A percentile compares a stretch with the other conserved stretches of the same genome.
These are phyloP conservation scores for Boletus pseudo-olivaceus DNA, from an alignment of 768 basidiomycete genomes.

Conservation along the genomic window DNA sequence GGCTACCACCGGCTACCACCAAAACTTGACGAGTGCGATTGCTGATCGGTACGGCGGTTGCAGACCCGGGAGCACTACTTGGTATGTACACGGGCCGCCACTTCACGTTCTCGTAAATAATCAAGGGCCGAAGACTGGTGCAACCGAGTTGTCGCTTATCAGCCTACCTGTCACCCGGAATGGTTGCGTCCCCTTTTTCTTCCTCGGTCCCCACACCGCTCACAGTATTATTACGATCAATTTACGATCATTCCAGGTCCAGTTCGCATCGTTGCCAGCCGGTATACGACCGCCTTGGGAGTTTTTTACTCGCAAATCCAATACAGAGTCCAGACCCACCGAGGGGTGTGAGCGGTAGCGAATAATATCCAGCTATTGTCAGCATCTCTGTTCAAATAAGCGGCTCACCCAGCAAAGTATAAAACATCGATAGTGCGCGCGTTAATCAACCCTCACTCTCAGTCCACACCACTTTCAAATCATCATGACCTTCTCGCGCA, in stretches of 20 bases:
- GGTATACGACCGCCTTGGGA: not conserved
- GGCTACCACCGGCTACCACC: no score
- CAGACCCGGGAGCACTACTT: no score
- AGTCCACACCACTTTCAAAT: not conserved
- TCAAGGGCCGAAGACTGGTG: not conserved
- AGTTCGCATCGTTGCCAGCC: not conserved
- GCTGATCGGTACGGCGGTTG: no score
- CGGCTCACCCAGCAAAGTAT: conserved; percentile 1
- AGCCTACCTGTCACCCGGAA: not conserved
- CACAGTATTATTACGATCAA: no score
- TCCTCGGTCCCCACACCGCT: not conserved
- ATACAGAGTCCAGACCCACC: not conserved
- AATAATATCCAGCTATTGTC: not conserved
- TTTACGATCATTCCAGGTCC: no score
- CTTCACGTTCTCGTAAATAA: not conserved
- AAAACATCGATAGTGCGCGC: conserved; percentile 5
- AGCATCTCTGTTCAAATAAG: not conserved
- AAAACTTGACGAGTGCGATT: no score
- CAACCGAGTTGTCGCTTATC: not conserved
- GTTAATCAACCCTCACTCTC: not conserved
- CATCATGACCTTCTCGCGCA: conserved; percentile 21
- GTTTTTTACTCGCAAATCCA: not conserved
- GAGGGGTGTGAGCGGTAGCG: no score
- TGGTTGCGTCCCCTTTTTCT: not conserved
- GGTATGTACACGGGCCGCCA: no score